Percentiles rank a stretch among this genome's conserved stretches.
Conservation (phyloP, 352 stramenopile species). For the Aphanomyces astaci region DNA sequence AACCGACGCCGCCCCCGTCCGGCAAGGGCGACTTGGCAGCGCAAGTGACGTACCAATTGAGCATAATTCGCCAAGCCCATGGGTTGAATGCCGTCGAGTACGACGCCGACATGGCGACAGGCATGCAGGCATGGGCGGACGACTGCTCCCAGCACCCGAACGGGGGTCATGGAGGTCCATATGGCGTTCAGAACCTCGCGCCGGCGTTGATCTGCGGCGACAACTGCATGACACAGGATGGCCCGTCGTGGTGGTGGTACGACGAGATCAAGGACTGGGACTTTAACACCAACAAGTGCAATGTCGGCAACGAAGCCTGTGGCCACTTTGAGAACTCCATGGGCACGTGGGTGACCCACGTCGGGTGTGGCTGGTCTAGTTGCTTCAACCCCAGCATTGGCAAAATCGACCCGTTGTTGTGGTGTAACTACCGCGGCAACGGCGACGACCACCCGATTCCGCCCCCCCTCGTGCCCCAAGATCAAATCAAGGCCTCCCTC, state of each 20-base stretch:
- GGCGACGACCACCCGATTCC: not conserved
- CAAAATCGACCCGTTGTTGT: not conserved
- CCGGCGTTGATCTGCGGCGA: not conserved
- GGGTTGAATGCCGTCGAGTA: slow-evolving; percentile 4
- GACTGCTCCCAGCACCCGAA: not conserved
- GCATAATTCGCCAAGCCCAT: slow-evolving; percentile 5
- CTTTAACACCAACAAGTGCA: not conserved
- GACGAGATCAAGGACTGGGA: not conserved
- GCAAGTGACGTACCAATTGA: not conserved
- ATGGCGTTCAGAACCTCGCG: not conserved
- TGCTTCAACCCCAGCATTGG: slow-evolving; percentile 10
- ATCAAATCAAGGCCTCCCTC: not conserved
- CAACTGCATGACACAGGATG: not conserved
- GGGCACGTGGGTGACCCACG: not conserved
- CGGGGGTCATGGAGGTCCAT: not conserved
- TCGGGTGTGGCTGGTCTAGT: slow-evolving; percentile 9
- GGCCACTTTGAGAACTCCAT: slow-evolving; percentile 7
- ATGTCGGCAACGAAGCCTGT: not conserved
- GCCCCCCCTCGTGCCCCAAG: not conserved
- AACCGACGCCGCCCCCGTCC: not conserved
- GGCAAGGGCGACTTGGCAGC: not conserved
- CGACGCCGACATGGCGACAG: not conserved
- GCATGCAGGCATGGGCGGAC: slow-evolving; percentile 10
- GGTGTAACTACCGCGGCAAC: slow-evolving; percentile 13
- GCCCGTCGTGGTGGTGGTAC: not conserved